Base-by-base conservation (phyloP, 208 protist genomes). In the Phytomonas serpens region DNA sequence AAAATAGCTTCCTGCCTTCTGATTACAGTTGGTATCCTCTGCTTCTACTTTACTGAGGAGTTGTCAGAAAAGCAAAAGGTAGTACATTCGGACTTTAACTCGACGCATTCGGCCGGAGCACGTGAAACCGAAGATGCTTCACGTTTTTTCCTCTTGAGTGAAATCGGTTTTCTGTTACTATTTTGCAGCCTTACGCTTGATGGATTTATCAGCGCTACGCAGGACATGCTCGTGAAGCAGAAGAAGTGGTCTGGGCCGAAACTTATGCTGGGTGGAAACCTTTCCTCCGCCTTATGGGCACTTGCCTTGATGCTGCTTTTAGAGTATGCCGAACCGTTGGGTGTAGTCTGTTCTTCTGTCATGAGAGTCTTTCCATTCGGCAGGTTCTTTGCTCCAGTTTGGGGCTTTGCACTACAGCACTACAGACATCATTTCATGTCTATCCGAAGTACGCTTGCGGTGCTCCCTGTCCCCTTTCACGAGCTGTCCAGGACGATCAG, bases 181-280 rank as follows among this genome's bases (percentile, higher is more conserved):
- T 66, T 92, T 32, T 13, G 86, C 0, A 92, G 83, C 70, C 78
- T 95, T 11, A 16, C 89, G 30, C 77, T 91, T 72, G 90, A 95
- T 71, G 90, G 90, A 33, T 93, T 88, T 71, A 92, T 83, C 7
- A 90, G 91, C 80, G 85, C 88, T 13, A 95, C 90, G 52, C 90
- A 95, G 73, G 88, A 95, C 70, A 76, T 85, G 61, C 72, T 95
- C 23, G 85, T 93, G 51, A 83, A 83, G 73, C 76, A 74, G 4
- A 77, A 77, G 38, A 62, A 69, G n/a, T 92, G 84, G 81, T 82
- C 77, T 62, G 80, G 87, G 37, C 72, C 73, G 47, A 38, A 74
- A 71, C 81, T 95, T 11, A 95, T 95, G 90, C 31, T 90, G 51
- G 75, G 73, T 61, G 77, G 80, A 13, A 95, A 93, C 75, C 9